Percentiles rank a stretch among this genome's conserved stretches.
Conservation (phyloP, 2,329 filamentous ascomycete genomes). For the Fusarium ramigenum region DNA sequence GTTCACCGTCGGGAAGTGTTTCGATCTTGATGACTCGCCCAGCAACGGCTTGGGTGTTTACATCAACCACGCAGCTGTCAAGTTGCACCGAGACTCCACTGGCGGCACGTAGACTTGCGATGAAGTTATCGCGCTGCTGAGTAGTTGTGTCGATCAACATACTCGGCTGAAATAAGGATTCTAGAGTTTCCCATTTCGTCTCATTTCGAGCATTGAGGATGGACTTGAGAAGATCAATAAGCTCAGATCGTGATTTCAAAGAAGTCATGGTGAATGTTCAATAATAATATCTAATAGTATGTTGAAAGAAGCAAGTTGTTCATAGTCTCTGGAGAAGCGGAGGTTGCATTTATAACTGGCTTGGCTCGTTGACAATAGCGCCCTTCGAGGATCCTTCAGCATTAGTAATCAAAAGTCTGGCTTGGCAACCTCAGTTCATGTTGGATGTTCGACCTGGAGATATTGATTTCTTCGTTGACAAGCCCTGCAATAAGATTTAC, state of each 20-base stretch:
- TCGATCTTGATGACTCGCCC: slow-evolving; percentile 1
- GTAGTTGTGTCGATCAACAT: background rate
- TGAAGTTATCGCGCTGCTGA: background rate
- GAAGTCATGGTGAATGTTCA: background rate
- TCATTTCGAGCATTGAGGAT: background rate
- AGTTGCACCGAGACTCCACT: background rate
- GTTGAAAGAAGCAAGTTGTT: background rate
- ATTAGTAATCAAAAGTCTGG: background rate
- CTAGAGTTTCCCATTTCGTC: background rate
- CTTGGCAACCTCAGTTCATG: too few species aligned
- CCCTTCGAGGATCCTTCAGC: background rate
- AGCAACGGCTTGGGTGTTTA: background rate
- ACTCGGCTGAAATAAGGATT: background rate
- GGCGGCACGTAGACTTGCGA: background rate
- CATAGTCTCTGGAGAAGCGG: fast-evolving
- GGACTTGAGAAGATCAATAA: background rate
- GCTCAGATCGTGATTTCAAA: background rate
- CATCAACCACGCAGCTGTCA: slow-evolving; percentile 13
- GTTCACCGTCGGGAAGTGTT: fast-evolving
- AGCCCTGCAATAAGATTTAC: too few species aligned
- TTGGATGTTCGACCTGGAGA: too few species aligned
- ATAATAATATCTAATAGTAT: fast-evolving
- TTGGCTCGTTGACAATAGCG: background rate
- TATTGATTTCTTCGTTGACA: too few species aligned
- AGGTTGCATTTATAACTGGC: background rate